Conservation (phyloP, 306 rosid species). For the Clitoria ternatea region DNA sequence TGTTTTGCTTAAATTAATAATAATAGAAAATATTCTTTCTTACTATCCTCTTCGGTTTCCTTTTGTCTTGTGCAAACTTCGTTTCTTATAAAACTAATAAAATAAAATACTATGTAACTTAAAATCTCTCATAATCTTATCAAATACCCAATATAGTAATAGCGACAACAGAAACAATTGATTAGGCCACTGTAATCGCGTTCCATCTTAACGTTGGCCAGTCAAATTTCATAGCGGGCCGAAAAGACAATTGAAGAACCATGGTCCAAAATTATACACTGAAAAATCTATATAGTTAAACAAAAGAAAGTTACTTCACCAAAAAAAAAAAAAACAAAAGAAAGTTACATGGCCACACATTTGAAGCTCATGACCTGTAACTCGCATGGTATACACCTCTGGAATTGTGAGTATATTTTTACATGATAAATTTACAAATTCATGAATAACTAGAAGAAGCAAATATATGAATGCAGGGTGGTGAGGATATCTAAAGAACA, state of each 20-base stretch:
- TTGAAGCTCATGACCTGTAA: not conserved
- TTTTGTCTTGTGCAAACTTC: too few species aligned
- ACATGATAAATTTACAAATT: slow-evolving; percentile 3
- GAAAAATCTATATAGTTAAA: not conserved
- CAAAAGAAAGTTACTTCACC: not conserved
- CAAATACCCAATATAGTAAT: too few species aligned
- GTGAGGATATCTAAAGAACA: not conserved
- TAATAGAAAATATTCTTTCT: too few species aligned
- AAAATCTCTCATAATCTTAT: too few species aligned
- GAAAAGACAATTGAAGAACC: not conserved
- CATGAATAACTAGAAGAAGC: not conserved
- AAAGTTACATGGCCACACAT: not conserved
- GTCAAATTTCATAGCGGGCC: not conserved
- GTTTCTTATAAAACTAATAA: too few species aligned
- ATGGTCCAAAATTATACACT: not conserved
- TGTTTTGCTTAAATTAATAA: too few species aligned
- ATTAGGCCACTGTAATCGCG: not conserved
- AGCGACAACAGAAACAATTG: too few species aligned
- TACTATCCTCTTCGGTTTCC: too few species aligned
- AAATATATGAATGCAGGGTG: not conserved
- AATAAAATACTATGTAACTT: too few species aligned
- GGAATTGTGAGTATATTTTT: slow-evolving; percentile 9
- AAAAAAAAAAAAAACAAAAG: too few species aligned
- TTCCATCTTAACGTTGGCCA: too few species aligned
- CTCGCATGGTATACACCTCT: not conserved